Evolutionary conservation across 2,329 filamentous ascomycete genomes (phyloP).

Genomic region (Penicillium sp.): DNA sequence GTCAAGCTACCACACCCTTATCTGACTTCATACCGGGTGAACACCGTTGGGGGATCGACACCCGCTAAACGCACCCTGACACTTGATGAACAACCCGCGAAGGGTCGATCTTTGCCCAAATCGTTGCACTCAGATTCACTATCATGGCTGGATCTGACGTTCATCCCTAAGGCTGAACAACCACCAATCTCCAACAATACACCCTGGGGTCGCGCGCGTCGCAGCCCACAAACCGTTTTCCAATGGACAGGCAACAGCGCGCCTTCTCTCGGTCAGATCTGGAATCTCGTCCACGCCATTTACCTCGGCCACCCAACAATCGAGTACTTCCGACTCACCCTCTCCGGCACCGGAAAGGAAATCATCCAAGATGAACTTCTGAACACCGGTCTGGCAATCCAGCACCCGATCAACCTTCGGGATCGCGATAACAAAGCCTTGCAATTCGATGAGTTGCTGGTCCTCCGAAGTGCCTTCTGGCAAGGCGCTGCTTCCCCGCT

Average conservation of each 20-base stretch:
- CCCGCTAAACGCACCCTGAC: constrained; percentile 33
- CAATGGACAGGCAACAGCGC: constrained; percentile 40
- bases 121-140: constrained; percentile 43
- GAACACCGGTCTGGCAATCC: constrained; percentile 30
- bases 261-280: constrained; percentile 50
- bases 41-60: constrained; percentile 27
- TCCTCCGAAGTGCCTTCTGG: constrained; percentile 65
- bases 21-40: constrained; percentile 47
- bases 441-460: constrained; percentile 42
- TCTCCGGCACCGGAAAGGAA: constrained; percentile 38
- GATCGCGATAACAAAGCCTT: constrained; percentile 19
- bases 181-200: constrained; percentile 28
- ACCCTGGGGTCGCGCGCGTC: constrained; percentile 48
- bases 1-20: constrained; percentile 53
- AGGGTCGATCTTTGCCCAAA: constrained; percentile 36
- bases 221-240: constrained; percentile 46
- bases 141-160: constrained; percentile 41
- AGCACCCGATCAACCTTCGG: constrained; percentile 23
- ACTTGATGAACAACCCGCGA: constrained; percentile 34
- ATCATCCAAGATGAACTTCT: constrained; percentile 45
- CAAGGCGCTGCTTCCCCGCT: constrained; percentile 70
- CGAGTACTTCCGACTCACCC: constrained; percentile 48
- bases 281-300: constrained; percentile 51
- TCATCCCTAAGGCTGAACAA: constrained; percentile 15
- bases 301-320: constrained; percentile 46